Evolutionary conservation across 2,329 filamentous ascomycete genomes (phyloP), one percentile per base, ranked within the genome.

Genomic region (Cercospora zeae-maydis): DNA sequence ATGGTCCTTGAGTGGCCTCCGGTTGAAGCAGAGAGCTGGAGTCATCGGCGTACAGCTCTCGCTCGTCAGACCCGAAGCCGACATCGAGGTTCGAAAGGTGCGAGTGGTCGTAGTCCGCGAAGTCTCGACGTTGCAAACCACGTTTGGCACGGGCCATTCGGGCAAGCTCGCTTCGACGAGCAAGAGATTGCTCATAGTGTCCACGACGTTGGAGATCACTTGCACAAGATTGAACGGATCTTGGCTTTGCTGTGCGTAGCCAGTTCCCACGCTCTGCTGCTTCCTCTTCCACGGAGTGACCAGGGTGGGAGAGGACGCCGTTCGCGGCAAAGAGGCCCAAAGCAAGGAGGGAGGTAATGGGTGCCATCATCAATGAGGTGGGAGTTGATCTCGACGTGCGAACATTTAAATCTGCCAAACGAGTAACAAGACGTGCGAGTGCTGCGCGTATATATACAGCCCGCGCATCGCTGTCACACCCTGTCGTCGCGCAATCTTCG

Each of bases 1-100:
- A 66, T 19, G 64, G 61, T 63, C n/a, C 73, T 21, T 67, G 62
- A 10, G 69, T 72, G 8, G 68, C 66, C 52, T 75, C 70, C 0
- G 72, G 70, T 14, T 69, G 65, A 4, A 74, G 65, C 7, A 71
- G 62, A 62, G 69, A 74, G 51, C 63, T 68, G 4, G 71, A 67
- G 59, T 73, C 69, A 51, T 64, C 68, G 34, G 56, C 62, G 57
- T 69, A 70, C 24, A 70, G 57, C 14, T 57, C 33, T 2, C 54
- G 60, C 61, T 66, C 66, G 16, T 70, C 67, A 11, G 59, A 59
- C 64, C 76, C 66, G n/a, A 59, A 34, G 10, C 55, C 54, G 21
- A 66, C 66, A 53, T 67, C 65, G 0, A 59, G 52, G 30, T 19
- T 57, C 10, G 68, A 70, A 27, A 62, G 64, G 59, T 71, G 68